Conservation (phyloP, 176 grass and related monocot species). For the Cenchrus purpureus region DNA sequence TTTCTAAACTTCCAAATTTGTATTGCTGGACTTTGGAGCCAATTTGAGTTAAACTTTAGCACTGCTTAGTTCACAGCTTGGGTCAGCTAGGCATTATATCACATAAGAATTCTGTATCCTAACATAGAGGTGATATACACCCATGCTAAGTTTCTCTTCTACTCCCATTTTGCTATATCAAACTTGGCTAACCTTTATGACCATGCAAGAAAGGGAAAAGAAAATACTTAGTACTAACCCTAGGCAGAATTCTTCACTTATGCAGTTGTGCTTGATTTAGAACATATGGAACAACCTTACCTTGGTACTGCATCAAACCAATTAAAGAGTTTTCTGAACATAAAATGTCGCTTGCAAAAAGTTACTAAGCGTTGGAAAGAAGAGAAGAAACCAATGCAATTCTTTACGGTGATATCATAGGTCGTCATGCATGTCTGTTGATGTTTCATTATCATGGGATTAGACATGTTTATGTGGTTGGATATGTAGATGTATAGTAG, state of each 20-base stretch:
- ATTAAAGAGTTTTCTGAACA: neutral
- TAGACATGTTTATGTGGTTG: neutral
- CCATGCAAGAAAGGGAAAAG: neutral
- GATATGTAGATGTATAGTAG: neutral
- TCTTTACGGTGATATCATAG: neutral
- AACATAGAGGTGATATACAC: neutral
- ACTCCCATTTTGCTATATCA: neutral
- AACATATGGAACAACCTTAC: neutral
- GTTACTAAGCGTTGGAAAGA: neutral
- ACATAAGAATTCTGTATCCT: neutral
- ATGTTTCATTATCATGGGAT: neutral
- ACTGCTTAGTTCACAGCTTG: neutral
- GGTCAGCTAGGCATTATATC: neutral
- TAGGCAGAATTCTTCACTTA: neutral
- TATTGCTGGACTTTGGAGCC: neutral
- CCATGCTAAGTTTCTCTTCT: neutral
- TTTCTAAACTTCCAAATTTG: neutral
- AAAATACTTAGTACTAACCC: neutral
- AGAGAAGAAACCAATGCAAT: neutral
- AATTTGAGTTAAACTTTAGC: conserved; percentile 5
- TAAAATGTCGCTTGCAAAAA: neutral
- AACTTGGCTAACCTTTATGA: neutral
- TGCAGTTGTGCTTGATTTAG: neutral
- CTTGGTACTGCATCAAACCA: neutral
- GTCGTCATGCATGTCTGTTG: neutral